Conservation (phyloP, 2,329 filamentous ascomycete species). For the Penicillium sumatraense region DNA sequence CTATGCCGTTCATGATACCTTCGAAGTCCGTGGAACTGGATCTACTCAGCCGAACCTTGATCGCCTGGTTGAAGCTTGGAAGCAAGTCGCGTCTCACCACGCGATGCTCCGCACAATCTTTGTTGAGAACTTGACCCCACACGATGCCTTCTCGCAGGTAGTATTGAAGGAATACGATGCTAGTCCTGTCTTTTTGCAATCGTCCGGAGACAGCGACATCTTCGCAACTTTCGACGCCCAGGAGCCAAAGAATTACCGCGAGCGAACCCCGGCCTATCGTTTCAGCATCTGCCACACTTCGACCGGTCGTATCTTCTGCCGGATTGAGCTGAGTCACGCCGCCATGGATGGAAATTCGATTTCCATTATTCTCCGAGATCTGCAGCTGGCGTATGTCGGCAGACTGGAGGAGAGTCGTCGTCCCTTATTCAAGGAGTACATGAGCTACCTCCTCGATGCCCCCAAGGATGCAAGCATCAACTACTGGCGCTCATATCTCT, state of each 20-base stretch:
- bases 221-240: slow-evolving; percentile 36
- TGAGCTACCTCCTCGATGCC: slow-evolving; percentile 34
- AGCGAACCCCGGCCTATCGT: slow-evolving; percentile 47
- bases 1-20: slow-evolving; percentile 45
- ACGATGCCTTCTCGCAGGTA: slow-evolving; percentile 39
- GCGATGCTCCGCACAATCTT: slow-evolving; percentile 45
- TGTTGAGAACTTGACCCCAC: slow-evolving; percentile 37
- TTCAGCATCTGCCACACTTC: slow-evolving; percentile 51
- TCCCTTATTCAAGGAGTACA: slow-evolving; percentile 42
- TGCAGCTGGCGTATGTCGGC: slow-evolving; percentile 51
- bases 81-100: slow-evolving; percentile 36
- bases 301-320: slow-evolving; percentile 45
- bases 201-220: slow-evolving; percentile 34
- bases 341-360: slow-evolving; percentile 59
- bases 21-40: slow-evolving; percentile 33
- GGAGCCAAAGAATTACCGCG: slow-evolving; percentile 29
- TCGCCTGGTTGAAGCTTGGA: slow-evolving; percentile 35
- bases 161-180: slow-evolving; percentile 38
- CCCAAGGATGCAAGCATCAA: slow-evolving; percentile 33
- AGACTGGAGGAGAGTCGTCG: slow-evolving; percentile 42
- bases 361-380: slow-evolving; percentile 53
- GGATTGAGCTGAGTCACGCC: slow-evolving; percentile 57
- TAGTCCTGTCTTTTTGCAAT: slow-evolving; percentile 35
- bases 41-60: slow-evolving; percentile 30
- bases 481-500: slow-evolving; percentile 45